Evolutionary conservation across 2,329 filamentous ascomycete species (phyloP).

Genomic region (Stagonosporopsis tanaceti): DNA sequence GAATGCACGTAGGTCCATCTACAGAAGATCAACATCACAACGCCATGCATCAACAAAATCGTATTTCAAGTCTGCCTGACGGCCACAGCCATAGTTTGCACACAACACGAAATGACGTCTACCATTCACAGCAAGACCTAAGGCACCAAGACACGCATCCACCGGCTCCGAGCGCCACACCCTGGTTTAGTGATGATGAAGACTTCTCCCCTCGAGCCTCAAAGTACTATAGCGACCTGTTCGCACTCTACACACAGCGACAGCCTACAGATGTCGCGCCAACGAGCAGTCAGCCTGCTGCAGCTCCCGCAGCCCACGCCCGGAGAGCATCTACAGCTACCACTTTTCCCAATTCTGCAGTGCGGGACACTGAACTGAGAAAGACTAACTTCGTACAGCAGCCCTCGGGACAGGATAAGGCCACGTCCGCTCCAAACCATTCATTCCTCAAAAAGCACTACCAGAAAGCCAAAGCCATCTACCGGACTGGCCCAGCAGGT

Average conservation of each 20-base stretch:
- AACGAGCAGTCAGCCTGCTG: neutral
- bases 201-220: conserved; percentile 7
- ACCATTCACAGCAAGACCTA: neutral
- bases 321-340: conserved; percentile 1
- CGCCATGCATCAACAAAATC: neutral
- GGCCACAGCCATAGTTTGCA: neutral
- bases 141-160: neutral
- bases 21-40: neutral
- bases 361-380: neutral
- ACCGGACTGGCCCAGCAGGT: conserved; percentile 33
- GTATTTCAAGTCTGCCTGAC: neutral
- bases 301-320: neutral
- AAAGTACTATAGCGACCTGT: neutral
- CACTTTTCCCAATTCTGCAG: neutral
- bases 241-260: neutral
- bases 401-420: neutral
- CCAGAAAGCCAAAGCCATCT: conserved; percentile 29
- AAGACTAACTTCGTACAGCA: conserved; percentile 1
- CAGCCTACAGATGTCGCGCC: too few relatives aligned
- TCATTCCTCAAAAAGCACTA: conserved; percentile 14
- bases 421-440: neutral
- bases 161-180: neutral
- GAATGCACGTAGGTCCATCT: neutral
- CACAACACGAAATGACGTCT: neutral
- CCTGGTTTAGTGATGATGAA: conserved; percentile 1